Percentiles rank a stretch among this genome's conserved stretches.
phyloP scores from a whole-genome alignment of 768 basidiomycete species.

The Xerocomellus chrysenteron region DNA sequence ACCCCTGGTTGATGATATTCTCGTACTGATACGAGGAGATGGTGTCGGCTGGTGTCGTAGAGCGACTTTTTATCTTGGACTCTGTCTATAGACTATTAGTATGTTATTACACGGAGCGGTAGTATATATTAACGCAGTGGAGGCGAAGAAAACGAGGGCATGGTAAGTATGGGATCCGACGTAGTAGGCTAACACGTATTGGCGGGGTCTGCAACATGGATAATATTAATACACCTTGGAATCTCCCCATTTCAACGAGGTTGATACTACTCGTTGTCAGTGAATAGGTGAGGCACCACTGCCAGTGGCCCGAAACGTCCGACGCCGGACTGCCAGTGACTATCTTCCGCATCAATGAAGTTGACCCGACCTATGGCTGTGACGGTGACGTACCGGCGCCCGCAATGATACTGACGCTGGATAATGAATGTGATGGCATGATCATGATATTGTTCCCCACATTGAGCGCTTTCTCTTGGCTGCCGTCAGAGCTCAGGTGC shows the following conservation, averaged over 20 bases:
- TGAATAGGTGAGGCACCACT: too few species aligned
- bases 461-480: not conserved
- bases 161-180: not conserved
- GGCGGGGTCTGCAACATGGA: not conserved
- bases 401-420: not conserved
- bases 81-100: not conserved
- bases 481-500: not conserved
- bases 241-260: not conserved
- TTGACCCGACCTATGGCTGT: too few species aligned
- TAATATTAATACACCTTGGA: not conserved
- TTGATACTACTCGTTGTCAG: not conserved
- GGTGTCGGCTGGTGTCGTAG: not conserved
- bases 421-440: not conserved
- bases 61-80: not conserved
- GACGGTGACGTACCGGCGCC: too few species aligned
- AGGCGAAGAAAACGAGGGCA: not conserved
- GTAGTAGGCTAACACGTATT: not conserved
- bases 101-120: not conserved
- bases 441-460: not conserved
- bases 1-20: slow-evolving; percentile 89
- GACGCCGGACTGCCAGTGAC: too few species aligned
- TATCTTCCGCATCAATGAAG: too few species aligned
- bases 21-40: slow-evolving; percentile 39
- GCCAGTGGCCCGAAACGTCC: too few species aligned
- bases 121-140: not conserved